A percentile compares a stretch with the other conserved stretches of the same genome.
Evolutionary conservation across 1,284 basidiomycete species (phyloP).

Genomic region (Earliella scabrosa): DNA sequence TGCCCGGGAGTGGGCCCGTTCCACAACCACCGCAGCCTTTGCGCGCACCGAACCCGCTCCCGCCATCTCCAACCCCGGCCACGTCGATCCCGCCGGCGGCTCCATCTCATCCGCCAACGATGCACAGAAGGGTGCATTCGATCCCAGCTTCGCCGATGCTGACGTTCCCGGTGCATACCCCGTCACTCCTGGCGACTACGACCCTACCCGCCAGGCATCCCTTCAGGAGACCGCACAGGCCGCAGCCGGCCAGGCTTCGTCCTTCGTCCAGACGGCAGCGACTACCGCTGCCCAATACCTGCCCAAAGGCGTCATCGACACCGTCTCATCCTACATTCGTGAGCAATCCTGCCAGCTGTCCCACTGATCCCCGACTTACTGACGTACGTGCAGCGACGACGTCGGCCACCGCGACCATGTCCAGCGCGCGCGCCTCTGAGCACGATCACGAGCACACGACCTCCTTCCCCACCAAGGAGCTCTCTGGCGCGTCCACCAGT

Average conservation of each 20-base stretch:
- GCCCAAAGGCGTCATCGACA: slow-evolving; percentile 30
- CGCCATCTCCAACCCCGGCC: slow-evolving; percentile 13
- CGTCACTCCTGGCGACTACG: slow-evolving; percentile 11
- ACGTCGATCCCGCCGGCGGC: slow-evolving; percentile 5
- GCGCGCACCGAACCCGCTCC: slow-evolving; percentile 27
- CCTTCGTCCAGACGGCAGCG: slow-evolving; percentile 24
- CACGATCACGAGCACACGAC: slow-evolving; percentile 31
- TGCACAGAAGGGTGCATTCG: slow-evolving; percentile 14
- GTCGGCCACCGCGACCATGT: slow-evolving; percentile 14
- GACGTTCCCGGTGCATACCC: slow-evolving; percentile 35
- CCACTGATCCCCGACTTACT: neutral
- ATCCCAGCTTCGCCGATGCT: slow-evolving; percentile 17
- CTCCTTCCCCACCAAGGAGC: slow-evolving; percentile 33
- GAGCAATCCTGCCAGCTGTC: slow-evolving; percentile 6
- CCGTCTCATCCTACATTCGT: slow-evolving; percentile 35
- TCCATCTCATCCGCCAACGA: slow-evolving; percentile 16
- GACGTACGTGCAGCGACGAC: slow-evolving; percentile 8
- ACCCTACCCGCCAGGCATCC: neutral
- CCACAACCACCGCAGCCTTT: slow-evolving; percentile 34
- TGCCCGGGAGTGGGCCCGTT: slow-evolving; percentile 33
- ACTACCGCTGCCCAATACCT: slow-evolving; percentile 32
- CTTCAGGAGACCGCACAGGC: slow-evolving; percentile 12
- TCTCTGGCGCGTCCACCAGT: slow-evolving; percentile 30
- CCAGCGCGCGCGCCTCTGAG: slow-evolving; percentile 28
- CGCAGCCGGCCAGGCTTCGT: slow-evolving; percentile 21